Conservation (phyloP, 176 grass and related monocot species). For the Chrysopogon serrulatus region DNA sequence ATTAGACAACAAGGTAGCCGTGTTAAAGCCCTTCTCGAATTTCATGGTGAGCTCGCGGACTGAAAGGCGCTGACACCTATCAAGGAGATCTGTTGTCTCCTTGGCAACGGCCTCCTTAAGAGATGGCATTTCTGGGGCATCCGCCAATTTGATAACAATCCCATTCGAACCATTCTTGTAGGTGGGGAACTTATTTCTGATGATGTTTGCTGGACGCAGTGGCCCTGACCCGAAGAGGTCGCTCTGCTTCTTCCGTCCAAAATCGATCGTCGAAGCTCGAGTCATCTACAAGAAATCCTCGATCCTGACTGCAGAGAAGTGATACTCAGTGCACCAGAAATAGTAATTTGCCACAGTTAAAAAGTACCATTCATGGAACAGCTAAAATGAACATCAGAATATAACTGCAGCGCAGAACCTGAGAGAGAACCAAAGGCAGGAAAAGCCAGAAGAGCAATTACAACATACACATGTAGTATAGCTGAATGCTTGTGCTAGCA, state of each 20-base stretch:
- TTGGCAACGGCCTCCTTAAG: slow-evolving; percentile 66
- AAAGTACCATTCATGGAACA: not conserved
- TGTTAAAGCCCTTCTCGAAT: slow-evolving; percentile 79
- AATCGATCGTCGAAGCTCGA: slow-evolving; percentile 41
- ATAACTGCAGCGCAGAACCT: not conserved
- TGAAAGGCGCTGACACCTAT: slow-evolving; percentile 53
- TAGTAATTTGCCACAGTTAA: not conserved
- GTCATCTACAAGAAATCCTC: slow-evolving; percentile 24
- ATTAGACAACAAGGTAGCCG: slow-evolving; percentile 70
- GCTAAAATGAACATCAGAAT: not conserved
- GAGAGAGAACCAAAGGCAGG: not conserved
- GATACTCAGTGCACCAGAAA: not conserved
- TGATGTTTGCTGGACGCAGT: slow-evolving; percentile 44
- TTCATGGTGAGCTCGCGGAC: slow-evolving; percentile 76
- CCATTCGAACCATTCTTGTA: slow-evolving; percentile 50
- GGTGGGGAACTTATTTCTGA: slow-evolving; percentile 54
- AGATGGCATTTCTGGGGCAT: slow-evolving; percentile 29
- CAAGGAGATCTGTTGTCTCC: slow-evolving; percentile 53
- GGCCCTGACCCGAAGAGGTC: slow-evolving; percentile 35
- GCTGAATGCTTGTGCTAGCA: not conserved
- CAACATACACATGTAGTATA: not conserved
- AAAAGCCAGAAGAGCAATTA: not conserved
- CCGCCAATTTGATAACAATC: slow-evolving; percentile 52
- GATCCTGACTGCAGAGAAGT: not conserved
- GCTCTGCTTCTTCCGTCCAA: slow-evolving; percentile 19